Base-by-base conservation (phyloP, 306 rosid species). In the Medicago lupulina region DNA sequence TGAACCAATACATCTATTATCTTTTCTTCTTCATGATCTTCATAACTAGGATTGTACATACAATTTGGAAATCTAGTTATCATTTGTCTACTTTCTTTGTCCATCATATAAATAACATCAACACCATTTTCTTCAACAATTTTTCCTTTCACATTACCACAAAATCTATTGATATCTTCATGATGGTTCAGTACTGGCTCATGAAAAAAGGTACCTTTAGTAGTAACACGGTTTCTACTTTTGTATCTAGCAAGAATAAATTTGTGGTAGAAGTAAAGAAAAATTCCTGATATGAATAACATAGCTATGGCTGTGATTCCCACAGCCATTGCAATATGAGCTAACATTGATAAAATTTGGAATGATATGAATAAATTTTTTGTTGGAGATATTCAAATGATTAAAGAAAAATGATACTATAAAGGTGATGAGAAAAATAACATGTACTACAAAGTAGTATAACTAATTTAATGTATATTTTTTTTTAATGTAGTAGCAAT, bases 241-340 rank as follows among this genome's bases (percentile, higher is more conserved):
- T 25, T 49, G 81, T 74, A 79, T 16, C 84, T 61, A 67, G 80
- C 75, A 70, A 68, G 59, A 47, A 65, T 59, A 49, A 31, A 67
- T 51, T 73, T 86, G 62, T 79, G 54, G 34, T 59, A 84, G 14
- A 88, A 40, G 82, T 80, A 82, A 73, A 86, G 49, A 65, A 85
- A 64, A 78, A 89, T 49, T 34, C 72, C 86, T 7, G 67, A 71
- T 71, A 85, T 25, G 31, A 72, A 76, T 47, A 85, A 66, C 79
- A 85, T 85, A 3, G 60, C 62, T 43, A 82, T 80, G n/a, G 90
- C 86, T 54, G 97, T 84, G 70, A 85, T 84, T 59, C 73, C 88
- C 79, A 89, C 76, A 36, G 87, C 89, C 76, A 64, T 59, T 50
- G 73, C 88, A 75, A 89, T 78, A 55, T 19, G 7, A 19, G 70